These are phyloP conservation scores for Aschersonia sp. DNA, from an alignment of 2,329 filamentous ascomycete species.

Conservation along the genomic window DNA sequence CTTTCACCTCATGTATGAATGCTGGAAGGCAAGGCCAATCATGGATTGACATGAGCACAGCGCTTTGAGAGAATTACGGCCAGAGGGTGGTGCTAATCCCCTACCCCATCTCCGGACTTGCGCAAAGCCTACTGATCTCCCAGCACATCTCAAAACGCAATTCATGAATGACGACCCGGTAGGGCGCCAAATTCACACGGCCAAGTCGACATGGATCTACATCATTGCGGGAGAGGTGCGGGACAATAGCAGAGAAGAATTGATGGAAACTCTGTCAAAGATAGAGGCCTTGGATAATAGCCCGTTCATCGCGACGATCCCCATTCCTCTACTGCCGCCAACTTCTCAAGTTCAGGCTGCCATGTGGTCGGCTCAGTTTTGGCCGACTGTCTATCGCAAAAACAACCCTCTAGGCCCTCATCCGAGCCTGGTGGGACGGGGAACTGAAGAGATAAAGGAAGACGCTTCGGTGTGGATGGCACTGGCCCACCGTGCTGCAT, in stretches of 20 bases:
- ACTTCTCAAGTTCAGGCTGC: constrained; percentile 63
- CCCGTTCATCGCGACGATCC: constrained; percentile 46
- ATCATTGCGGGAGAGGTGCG: constrained; percentile 38
- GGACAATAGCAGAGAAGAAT: constrained; percentile 36
- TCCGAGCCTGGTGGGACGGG: constrained; percentile 56
- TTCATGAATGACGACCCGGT: constrained; percentile 43
- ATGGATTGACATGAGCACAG: constrained; percentile 19
- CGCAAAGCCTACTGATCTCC: constrained; percentile 56
- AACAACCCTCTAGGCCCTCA: constrained; percentile 79
- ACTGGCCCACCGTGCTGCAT: constrained; percentile 50
- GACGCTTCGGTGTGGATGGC: constrained; percentile 54
- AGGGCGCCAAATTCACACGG: constrained; percentile 42
- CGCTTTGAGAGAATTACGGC: constrained; percentile 39
- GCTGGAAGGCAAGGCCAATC: neutral
- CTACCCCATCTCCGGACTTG: constrained; percentile 63
- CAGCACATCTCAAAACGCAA: constrained; percentile 46
- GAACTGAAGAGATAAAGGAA: constrained; percentile 52
- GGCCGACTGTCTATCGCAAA: constrained; percentile 77
- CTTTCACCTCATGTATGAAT: neutral
- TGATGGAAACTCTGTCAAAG: constrained; percentile 30
- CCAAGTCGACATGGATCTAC: constrained; percentile 47
- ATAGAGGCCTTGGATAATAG: constrained; percentile 37
- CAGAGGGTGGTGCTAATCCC: constrained; percentile 48
- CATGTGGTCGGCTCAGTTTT: constrained; percentile 62
- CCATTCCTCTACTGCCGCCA: constrained; percentile 59